Conservation (phyloP, 345 rosid genomes). For the Hibiscus syriacus region DNA sequence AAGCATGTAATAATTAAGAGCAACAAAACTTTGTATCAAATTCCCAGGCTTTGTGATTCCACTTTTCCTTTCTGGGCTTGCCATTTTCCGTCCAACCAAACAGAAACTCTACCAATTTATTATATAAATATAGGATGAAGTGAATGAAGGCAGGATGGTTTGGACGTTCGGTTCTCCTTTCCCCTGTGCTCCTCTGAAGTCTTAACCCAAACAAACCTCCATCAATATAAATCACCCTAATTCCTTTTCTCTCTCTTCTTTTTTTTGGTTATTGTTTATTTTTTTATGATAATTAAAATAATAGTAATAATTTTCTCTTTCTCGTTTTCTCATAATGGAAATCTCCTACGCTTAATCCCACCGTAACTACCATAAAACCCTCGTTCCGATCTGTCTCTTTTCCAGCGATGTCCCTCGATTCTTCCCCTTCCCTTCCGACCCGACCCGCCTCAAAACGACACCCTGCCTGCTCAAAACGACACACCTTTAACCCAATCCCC, state of each 20-base stretch:
- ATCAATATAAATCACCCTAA: neutral
- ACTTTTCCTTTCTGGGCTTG: neutral
- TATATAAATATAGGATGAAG: too few relatives aligned
- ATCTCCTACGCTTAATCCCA: constrained; percentile 28
- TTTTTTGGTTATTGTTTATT: neutral
- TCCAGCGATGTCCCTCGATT: constrained; percentile 38
- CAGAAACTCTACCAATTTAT: neutral
- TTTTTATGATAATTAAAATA: neutral
- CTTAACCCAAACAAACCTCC: constrained; percentile 2
- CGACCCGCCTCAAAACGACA: constrained; percentile 28
- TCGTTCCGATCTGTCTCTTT: constrained; percentile 33
- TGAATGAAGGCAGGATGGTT: constrained; percentile 13
- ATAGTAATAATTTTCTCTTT: neutral
- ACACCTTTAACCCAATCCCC: constrained; percentile 1
- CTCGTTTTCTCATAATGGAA: constrained; percentile 17
- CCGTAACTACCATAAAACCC: constrained; percentile 29
- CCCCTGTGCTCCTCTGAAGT: neutral
- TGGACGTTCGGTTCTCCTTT: constrained; percentile 21
- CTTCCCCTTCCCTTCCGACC: constrained; percentile 46
- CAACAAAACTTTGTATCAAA: too few relatives aligned
- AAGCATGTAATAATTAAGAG: too few relatives aligned
- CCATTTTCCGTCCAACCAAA: neutral
- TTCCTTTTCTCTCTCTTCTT: neutral
- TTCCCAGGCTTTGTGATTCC: neutral
- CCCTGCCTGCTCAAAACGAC: constrained; percentile 16